Conservation (phyloP, 2,329 filamentous ascomycete genomes). For the Laburnicola sp. region DNA sequence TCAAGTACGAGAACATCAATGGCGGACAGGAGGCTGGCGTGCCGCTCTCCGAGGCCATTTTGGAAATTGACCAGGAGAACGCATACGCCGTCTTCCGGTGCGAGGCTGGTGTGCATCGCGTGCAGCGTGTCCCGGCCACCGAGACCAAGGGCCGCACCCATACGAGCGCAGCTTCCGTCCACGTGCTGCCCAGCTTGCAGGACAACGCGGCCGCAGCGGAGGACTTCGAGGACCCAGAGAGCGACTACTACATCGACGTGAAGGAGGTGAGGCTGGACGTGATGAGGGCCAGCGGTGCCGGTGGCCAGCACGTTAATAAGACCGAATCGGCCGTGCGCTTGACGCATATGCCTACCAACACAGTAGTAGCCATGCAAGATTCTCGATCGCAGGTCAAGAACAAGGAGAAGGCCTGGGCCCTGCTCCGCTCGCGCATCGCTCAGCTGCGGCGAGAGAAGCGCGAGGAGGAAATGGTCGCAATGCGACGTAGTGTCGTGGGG, state of each 20-base stretch:
- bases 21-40: conserved; percentile 63
- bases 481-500: conserved; percentile 78
- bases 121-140: conserved; percentile 89
- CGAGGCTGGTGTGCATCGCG: conserved; percentile 92
- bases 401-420: conserved; percentile 80
- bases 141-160: conserved; percentile 91
- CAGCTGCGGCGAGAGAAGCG: conserved; percentile 77
- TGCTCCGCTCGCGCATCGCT: conserved; percentile 81
- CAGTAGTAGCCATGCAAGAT: conserved; percentile 89
- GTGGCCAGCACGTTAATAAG: conserved; percentile 97
- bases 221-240: conserved; percentile 79
- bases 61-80: conserved; percentile 76
- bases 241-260: conserved; percentile 87
- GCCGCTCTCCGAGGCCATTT: conserved; percentile 80
- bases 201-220: conserved; percentile 54
- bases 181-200: conserved; percentile 85
- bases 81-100: conserved; percentile 81
- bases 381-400: conserved; percentile 88
- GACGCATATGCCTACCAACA: conserved; percentile 86
- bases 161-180: conserved; percentile 87
- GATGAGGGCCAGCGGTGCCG: conserved; percentile 89
- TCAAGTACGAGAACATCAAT: conserved; percentile 81
- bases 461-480: conserved; percentile 74
- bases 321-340: conserved; percentile 94
- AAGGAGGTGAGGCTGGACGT: conserved; percentile 82